Percentiles rank a stretch among this genome's conserved stretches.
phyloP scores from a whole-genome alignment of 306 rosid genomes.

The Medicago arabica region DNA sequence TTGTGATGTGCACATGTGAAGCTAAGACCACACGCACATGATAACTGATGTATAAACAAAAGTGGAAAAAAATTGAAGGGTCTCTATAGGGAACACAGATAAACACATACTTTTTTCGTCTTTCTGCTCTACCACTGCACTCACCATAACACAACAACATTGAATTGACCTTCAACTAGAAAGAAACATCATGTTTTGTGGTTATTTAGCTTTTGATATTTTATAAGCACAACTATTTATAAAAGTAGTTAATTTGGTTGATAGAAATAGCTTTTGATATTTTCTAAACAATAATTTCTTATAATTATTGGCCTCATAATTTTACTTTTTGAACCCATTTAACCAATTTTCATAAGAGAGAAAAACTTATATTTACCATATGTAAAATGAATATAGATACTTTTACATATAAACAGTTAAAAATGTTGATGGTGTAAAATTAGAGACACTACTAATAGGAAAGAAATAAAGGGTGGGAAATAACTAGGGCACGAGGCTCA shows the following conservation, averaged over 20 bases:
- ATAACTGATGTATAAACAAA: conserved; percentile 38
- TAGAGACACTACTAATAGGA: too few species aligned
- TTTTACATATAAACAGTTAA: too few species aligned
- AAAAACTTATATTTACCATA: too few species aligned
- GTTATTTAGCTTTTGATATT: not conserved
- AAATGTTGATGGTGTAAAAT: too few species aligned
- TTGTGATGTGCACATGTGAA: conserved; percentile 31
- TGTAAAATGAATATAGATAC: too few species aligned
- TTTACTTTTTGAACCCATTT: too few species aligned
- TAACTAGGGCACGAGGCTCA: conserved; percentile 50
- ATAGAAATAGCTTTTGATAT: too few species aligned
- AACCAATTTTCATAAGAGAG: too few species aligned
- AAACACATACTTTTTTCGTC: conserved; percentile 28
- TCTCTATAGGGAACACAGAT: conserved; percentile 45
- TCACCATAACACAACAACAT: conserved; percentile 22
- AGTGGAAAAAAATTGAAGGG: conserved; percentile 42
- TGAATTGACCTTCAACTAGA: conserved; percentile 26
- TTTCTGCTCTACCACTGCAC: conserved; percentile 32
- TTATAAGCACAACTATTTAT: too few species aligned
- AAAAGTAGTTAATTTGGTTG: too few species aligned
- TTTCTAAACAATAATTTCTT: too few species aligned
- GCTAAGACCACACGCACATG: conserved; percentile 35
- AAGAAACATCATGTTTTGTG: not conserved
- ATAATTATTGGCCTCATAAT: too few species aligned
- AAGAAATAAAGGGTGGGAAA: not conserved